phyloP scores from a whole-genome alignment of 139 green algal genomes.

The Tetraselmis striata region DNA sequence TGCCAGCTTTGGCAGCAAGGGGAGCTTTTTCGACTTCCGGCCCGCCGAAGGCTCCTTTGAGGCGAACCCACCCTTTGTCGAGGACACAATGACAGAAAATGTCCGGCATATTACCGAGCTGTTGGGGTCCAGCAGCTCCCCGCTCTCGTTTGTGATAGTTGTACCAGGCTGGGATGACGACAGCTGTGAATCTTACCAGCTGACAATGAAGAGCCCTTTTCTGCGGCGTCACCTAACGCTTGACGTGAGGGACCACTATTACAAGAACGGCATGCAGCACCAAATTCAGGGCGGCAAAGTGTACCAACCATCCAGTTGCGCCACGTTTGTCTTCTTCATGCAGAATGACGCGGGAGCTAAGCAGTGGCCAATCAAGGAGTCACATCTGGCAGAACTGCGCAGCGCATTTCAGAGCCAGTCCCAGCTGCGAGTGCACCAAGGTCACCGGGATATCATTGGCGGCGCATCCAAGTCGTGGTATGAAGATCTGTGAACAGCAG shows the following conservation, averaged over 20 bases:
- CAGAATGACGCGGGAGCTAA: not conserved
- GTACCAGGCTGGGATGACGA: slow-evolving; percentile 19
- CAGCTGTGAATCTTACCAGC: not conserved
- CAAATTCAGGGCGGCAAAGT: not conserved
- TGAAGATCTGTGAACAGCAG: not conserved
- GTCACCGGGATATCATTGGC: not conserved
- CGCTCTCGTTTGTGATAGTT: slow-evolving; percentile 22
- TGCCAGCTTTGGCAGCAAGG: slow-evolving; percentile 18
- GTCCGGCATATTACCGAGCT: slow-evolving; percentile 5
- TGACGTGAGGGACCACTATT: not conserved
- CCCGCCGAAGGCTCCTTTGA: slow-evolving; percentile 12
- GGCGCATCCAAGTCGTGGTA: not conserved
- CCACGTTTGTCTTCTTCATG: not conserved
- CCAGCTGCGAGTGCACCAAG: not conserved
- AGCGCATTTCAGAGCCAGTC: not conserved
- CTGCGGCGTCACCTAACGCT: not conserved
- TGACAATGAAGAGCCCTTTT: not conserved
- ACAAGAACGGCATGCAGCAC: not conserved
- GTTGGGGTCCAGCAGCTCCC: slow-evolving; percentile 8
- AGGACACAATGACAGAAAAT: slow-evolving; percentile 7
- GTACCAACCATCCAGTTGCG: not conserved
- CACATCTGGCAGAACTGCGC: not conserved
- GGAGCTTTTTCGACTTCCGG: slow-evolving; percentile 26
- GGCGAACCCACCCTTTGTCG: slow-evolving; percentile 25
- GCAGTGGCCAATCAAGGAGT: not conserved